Evolutionary conservation across 192 early-diverging fungal genomes (phyloP).

Genomic region (Entomortierella beljakovae): DNA sequence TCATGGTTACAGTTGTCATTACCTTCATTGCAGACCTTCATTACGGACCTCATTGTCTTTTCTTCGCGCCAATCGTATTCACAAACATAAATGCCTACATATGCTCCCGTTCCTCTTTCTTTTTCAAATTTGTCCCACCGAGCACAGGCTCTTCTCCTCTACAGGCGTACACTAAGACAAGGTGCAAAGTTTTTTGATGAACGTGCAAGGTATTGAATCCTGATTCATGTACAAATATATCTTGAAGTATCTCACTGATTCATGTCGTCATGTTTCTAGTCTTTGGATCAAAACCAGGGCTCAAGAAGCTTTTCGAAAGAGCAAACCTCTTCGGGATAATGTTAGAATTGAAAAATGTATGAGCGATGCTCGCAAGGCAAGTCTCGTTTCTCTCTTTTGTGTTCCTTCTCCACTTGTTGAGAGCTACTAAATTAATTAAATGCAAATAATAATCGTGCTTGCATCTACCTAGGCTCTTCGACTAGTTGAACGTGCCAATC

Average conservation of each 20-base stretch:
- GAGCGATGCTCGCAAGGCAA: constrained; percentile 42
- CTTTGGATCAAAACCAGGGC: constrained; percentile 19
- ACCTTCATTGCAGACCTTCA: background rate
- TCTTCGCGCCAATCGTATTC: background rate
- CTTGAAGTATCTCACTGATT: background rate
- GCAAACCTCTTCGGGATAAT: constrained; percentile 5
- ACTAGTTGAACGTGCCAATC: constrained; percentile 42
- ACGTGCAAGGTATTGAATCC: constrained; percentile 26
- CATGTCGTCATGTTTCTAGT: constrained; percentile 1
- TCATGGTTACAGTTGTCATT: too few relatives aligned
- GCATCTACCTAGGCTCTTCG: constrained; percentile 53
- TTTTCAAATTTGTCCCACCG: constrained; percentile 18
- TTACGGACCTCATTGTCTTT: background rate
- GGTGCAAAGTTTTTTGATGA: constrained; percentile 46
- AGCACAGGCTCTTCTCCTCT: constrained; percentile 21
- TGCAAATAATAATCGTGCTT: background rate
- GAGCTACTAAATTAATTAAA: background rate
- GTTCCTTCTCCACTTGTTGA: background rate
- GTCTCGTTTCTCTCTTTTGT: background rate
- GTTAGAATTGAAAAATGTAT: constrained; percentile 27
- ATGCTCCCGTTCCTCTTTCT: constrained; percentile 24
- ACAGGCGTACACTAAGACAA: constrained; percentile 40
- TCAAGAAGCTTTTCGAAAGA: constrained; percentile 30
- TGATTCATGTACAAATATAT: too few relatives aligned
- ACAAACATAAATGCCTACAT: constrained; percentile 25